These are phyloP conservation scores for Penicillium brasilianum DNA, from an alignment of 2,329 filamentous ascomycete genomes.

Conservation along the genomic window DNA sequence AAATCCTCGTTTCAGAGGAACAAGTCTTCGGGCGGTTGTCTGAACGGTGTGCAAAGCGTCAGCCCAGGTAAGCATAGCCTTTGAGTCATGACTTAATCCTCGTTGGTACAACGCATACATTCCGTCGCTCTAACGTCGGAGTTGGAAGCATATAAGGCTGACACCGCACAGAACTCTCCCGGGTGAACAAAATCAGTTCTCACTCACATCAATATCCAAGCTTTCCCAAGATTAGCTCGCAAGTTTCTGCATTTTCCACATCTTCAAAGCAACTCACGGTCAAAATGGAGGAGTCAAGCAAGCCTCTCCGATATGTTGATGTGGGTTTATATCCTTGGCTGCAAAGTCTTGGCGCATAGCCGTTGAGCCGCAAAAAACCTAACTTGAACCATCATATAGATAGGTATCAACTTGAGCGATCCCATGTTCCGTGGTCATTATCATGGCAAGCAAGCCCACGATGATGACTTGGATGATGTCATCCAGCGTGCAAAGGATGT, in stretches of 20 bases:
- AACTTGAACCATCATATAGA: constrained; percentile 47
- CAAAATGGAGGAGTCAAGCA: constrained; percentile 43
- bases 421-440: constrained; percentile 86
- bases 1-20: background rate
- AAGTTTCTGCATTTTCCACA: constrained; percentile 21
- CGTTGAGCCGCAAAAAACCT: background rate
- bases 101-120: background rate
- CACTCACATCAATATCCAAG: constrained; percentile 7
- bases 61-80: background rate
- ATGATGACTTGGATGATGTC: constrained; percentile 62
- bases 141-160: constrained; percentile 1
- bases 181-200: background rate
- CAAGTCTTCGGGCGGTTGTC: constrained; percentile 2
- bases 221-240: background rate
- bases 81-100: background rate
- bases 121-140: background rate
- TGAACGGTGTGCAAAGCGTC: background rate
- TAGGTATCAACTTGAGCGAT: constrained; percentile 96
- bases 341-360: background rate
- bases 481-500: constrained; percentile 76
- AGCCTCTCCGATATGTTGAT: constrained; percentile 53
- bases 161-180: constrained; percentile 5
- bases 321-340: constrained; percentile 39
- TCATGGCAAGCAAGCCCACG: constrained; percentile 71
- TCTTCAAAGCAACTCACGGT: constrained; percentile 8